A percentile compares a stretch with the other conserved stretches of the same genome.
phyloP scores from a whole-genome alignment of 1,284 basidiomycete genomes.

The Mycosarcoma mackinlayi region DNA sequence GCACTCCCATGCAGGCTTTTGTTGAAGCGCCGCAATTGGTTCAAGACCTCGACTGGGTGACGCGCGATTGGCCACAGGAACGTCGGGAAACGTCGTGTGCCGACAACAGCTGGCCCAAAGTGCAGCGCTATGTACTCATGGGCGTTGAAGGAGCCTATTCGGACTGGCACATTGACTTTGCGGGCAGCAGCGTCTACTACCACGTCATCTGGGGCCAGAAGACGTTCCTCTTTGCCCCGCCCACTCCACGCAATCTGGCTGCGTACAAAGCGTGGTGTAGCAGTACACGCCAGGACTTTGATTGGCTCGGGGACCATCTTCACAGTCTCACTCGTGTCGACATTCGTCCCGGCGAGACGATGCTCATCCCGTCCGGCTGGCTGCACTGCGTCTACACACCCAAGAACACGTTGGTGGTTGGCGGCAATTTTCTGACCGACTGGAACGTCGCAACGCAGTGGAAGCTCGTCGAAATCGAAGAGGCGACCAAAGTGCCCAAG shows the following conservation, averaged over 20 bases:
- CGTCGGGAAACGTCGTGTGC: conserved; percentile 46
- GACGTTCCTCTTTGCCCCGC: conserved; percentile 91
- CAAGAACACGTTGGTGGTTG: conserved; percentile 90
- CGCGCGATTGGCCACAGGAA: conserved; percentile 84
- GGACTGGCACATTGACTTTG: conserved; percentile 69
- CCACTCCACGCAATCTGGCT: conserved; percentile 86
- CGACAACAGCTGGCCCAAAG: conserved; percentile 80
- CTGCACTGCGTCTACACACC: conserved; percentile 97
- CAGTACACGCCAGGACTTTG: conserved; percentile 81
- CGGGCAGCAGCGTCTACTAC: conserved; percentile 49
- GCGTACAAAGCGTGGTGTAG: conserved; percentile 82
- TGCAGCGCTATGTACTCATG: conserved; percentile 96
- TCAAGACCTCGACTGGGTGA: conserved; percentile 93
- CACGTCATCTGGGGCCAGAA: conserved; percentile 69
- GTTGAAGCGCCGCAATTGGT: conserved; percentile 79
- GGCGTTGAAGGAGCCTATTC: conserved; percentile 85
- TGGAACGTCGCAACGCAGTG: conserved; percentile 72
- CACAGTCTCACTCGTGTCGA: conserved; percentile 88
- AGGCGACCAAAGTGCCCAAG: conserved; percentile 89
- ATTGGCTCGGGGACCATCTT: conserved; percentile 90
- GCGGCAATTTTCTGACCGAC: conserved; percentile 79
- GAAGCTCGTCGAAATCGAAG: conserved; percentile 88
- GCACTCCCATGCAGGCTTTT: conserved; percentile 78
- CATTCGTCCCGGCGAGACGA: conserved; percentile 85
- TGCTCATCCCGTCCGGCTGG: conserved; percentile 79